A percentile compares a stretch with the other conserved stretches of the same genome.
These are phyloP conservation scores for Leavenworthia alabamica DNA, from an alignment of 345 rosid genomes.

Conservation along the genomic window DNA sequence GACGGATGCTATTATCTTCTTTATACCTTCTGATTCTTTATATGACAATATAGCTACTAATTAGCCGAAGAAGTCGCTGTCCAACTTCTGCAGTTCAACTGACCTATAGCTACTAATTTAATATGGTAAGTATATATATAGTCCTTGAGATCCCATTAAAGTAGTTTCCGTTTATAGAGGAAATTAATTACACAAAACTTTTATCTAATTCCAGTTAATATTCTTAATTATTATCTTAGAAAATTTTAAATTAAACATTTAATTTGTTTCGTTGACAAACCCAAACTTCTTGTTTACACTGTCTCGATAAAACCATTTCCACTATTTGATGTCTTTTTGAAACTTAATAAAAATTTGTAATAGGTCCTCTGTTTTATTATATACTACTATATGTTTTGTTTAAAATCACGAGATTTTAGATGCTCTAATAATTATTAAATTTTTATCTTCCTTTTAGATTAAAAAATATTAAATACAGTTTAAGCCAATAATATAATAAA, in stretches of 20 bases:
- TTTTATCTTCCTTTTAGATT: too few relatives aligned
- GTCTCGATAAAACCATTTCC: not conserved
- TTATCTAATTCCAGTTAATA: not conserved
- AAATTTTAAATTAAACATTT: not conserved
- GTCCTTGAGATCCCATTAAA: not conserved
- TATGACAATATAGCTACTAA: not conserved
- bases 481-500: too few relatives aligned
- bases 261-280: not conserved
- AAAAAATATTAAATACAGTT: too few relatives aligned
- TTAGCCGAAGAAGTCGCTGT: conserved; percentile 24
- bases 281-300: not conserved
- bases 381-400: too few relatives aligned
- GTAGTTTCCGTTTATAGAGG: not conserved
- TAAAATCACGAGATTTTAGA: too few relatives aligned
- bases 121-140: not conserved
- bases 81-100: conserved; percentile 11
- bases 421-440: too few relatives aligned
- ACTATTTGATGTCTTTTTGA: not conserved
- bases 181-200: not conserved
- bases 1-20: too few relatives aligned
- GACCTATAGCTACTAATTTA: conserved; percentile 18
- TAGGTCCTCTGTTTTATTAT: too few relatives aligned
- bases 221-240: not conserved
- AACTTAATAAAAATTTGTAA: not conserved
- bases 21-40: not conserved